Evolutionary conservation across 805 yeast species (phyloP), one percentile per base, ranked within the genome.

Genomic region (Ogataea parapolymorpha): DNA sequence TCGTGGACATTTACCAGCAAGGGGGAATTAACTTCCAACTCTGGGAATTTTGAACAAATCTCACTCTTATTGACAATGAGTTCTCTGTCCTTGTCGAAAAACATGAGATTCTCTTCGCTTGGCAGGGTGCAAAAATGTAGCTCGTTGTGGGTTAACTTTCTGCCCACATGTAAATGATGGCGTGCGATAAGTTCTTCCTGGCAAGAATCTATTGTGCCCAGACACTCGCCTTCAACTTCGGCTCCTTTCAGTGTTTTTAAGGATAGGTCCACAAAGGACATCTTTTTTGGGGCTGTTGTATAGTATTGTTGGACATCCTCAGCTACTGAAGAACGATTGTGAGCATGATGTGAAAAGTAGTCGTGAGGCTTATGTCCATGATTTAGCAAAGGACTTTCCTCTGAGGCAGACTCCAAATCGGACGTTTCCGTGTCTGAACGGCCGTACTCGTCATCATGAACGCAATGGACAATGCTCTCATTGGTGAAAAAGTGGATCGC

Each of bases 391-490:
- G 37, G 37, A 6, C 32, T 26, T n/a, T 18, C 26, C 17, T 24
- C 35, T 5, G 35, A 16, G 14, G 13, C 3, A 3, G 14, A 11
- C 12, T 15, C 30, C 8, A 10, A 6, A 15, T 29, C 35, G 11
- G 16, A 13, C n/a, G 13, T 20, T 5, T 32, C 27, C 5, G 11
- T 16, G 40, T 16, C n/a, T 40, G 31, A 48, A 34, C 8, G 61
- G 17, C 54, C 59, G 3, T 25, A 42, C 16, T 41, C 44, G 5
- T 32, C 33, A 23, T 68, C 78, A 54, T 89, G 96, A 12, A 79
- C 83, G 62, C 96, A 89, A 57, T 89, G 96, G 0, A 90, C 85
- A 25, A 90, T 75, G 24, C 90, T 80, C 58, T 86, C 86, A 37
- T 91, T 78, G 0, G 97, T 86, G 38, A 80, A 61, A 26, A 77